phyloP scores from a whole-genome alignment of 192 early-diverging fungal genomes.

The Phlyctochytrium bullatum region DNA sequence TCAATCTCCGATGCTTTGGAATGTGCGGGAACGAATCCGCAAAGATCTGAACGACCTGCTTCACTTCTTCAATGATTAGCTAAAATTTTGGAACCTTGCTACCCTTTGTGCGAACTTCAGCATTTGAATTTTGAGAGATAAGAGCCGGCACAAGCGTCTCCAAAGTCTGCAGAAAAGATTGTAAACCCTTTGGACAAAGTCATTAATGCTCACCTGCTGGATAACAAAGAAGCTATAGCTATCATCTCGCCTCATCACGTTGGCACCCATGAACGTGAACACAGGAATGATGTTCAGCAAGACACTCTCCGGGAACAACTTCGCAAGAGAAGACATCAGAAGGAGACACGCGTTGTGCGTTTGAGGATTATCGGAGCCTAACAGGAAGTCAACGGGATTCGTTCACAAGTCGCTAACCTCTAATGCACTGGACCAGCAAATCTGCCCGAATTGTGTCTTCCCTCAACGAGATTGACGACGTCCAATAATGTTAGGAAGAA shows the following conservation, averaged over 20 bases:
- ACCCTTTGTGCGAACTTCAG: slow-evolving; percentile 1
- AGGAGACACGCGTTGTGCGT: slow-evolving; percentile 88
- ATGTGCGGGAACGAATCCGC: slow-evolving; percentile 88
- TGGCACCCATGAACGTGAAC: slow-evolving; percentile 98
- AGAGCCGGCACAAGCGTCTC: slow-evolving; percentile 84
- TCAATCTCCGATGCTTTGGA: slow-evolving; percentile 84
- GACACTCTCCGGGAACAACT: slow-evolving; percentile 76
- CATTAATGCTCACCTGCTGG: slow-evolving; percentile 45
- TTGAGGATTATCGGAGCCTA: slow-evolving; percentile 84
- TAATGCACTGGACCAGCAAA: slow-evolving; percentile 81
- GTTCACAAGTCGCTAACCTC: too few relatives aligned
- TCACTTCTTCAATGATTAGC: slow-evolving; percentile 49
- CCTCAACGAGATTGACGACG: slow-evolving; percentile 39
- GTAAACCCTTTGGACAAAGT: neutral
- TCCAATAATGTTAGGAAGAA: slow-evolving; percentile 11
- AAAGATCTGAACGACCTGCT: slow-evolving; percentile 84
- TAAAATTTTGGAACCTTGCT: neutral
- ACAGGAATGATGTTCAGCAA: slow-evolving; percentile 93
- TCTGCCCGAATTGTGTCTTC: slow-evolving; percentile 79
- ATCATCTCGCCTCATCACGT: slow-evolving; percentile 92
- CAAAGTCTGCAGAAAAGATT: slow-evolving; percentile 53
- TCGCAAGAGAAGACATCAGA: slow-evolving; percentile 83
- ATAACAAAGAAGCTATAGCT: slow-evolving; percentile 96
- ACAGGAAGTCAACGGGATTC: too few relatives aligned
- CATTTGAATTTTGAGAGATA: slow-evolving; percentile 48